Conservation (phyloP, 305 asterid genomes). For the Fraxinus nigra region DNA sequence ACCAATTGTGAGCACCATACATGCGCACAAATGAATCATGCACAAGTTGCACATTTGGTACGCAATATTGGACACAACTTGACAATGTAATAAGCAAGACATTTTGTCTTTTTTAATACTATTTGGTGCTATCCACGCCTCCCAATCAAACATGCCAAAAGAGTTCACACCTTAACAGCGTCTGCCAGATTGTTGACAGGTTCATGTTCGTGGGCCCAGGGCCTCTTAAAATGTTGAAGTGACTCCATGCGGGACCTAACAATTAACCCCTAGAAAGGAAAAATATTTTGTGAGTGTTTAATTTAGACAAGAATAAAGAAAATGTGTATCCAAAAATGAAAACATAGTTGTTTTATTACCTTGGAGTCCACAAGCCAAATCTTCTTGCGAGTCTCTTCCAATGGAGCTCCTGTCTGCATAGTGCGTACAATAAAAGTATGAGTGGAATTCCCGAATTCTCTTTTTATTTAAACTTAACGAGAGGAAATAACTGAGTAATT, state of each 20-base stretch:
- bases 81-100: neutral
- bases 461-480: conserved; percentile 6
- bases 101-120: neutral
- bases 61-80: neutral
- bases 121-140: neutral
- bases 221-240: conserved; percentile 92
- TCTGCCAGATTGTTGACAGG: conserved; percentile 67
- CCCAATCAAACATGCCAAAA: neutral
- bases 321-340: neutral
- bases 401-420: conserved; percentile 74
- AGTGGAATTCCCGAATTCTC: neutral
- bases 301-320: conserved; percentile 4
- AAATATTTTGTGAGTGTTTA: neutral
- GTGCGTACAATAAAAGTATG: neutral
- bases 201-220: conserved; percentile 97
- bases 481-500: conserved; percentile 6
- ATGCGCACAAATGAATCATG: neutral
- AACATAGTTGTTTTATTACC: conserved; percentile 34
- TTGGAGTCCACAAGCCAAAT: conserved; percentile 97
- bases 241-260: conserved; percentile 73
- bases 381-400: conserved; percentile 81
- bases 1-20: neutral
- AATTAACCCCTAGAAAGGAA: conserved; percentile 65
- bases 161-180: conserved; percentile 74
- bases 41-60: neutral